These are phyloP conservation scores for Colletotrichum cereale DNA, from an alignment of 2,329 filamentous ascomycete species.

Conservation along the genomic window DNA sequence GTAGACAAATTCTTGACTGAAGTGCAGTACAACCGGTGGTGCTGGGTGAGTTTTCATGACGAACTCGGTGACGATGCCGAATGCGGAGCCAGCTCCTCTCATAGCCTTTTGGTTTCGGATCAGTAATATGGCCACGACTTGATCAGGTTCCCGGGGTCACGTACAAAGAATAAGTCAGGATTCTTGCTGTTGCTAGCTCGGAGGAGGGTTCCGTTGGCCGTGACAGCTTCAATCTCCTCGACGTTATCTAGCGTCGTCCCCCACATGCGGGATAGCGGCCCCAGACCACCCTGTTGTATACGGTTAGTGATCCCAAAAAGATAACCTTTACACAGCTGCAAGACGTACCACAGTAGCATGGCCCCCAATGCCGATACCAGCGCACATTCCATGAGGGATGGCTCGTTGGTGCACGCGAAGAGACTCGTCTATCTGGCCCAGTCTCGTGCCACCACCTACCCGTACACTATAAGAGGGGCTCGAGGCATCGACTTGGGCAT, in stretches of 20 bases:
- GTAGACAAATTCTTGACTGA: conserved; percentile 61
- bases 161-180: conserved; percentile 47
- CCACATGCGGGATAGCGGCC: conserved; percentile 70
- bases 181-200: conserved; percentile 42
- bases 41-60: conserved; percentile 51
- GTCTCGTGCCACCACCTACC: conserved; percentile 64
- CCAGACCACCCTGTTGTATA: conserved; percentile 65
- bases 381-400: conserved; percentile 70
- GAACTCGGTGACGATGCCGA: conserved; percentile 49
- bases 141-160: background rate
- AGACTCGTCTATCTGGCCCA: conserved; percentile 62
- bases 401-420: conserved; percentile 65
- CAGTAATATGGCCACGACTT: background rate
- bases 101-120: conserved; percentile 41
- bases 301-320: background rate
- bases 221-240: conserved; percentile 53
- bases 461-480: conserved; percentile 60
- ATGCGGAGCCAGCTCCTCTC: conserved; percentile 54
- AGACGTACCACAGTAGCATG: conserved; percentile 66
- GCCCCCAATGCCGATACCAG: conserved; percentile 68
- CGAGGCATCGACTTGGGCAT: conserved; percentile 64
- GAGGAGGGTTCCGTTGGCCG: conserved; percentile 45
- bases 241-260: conserved; percentile 67
- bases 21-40: conserved; percentile 61
- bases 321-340: background rate